Evolutionary conservation across 2,329 filamentous ascomycete genomes (phyloP), one percentile per base, ranked within the genome.

Genomic region (Calcarisporium arbuscula): DNA sequence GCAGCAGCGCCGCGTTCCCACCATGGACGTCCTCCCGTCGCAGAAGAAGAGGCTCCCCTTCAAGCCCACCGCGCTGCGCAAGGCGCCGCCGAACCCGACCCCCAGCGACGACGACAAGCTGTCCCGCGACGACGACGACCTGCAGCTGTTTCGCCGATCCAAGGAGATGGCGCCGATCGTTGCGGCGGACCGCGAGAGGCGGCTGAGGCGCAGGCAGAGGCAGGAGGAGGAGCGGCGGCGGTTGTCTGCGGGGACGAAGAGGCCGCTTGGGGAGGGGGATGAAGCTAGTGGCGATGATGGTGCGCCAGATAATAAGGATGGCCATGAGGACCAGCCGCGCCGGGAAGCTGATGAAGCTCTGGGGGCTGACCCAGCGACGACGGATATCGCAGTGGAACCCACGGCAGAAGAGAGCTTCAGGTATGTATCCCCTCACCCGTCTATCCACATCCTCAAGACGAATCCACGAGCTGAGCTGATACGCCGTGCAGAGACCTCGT

Each of bases 61-160:
- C 51, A 72, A 72, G 41, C 65, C 65, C 10, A 71, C 67, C 3
- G 65, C 59, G 15, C 51, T 64, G 42, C 62, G 58, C 29, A 54
- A 51, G 25, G 47, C 52, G 2, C 44, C 42, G 17, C 50, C 58
- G 3, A 52, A 48, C n/a, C 36, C 49, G 12, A 40, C 44, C 14
- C 37, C 34, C 29, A 32, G 22, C 2, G 36, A 46, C 4, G 36
- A 41, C 6, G 18, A 20, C 14, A 30, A 39, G 18, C 41, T 45
- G 7, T 42, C 49, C 1, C 43, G 48, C 9, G 49, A 53, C 8
- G 53, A 54, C 12, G 54, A 64, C 25, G 58, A 51, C 3, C 57
- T 77, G 9, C 58, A 57, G 3, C 54, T 77, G 6, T 77, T 77
- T 42, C 61, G 64, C 27, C 67, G 68, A 5, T 60, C 67, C 10